A percentile compares a stretch with the other conserved stretches of the same genome.
Evolutionary conservation across 345 rosid genomes (phyloP).

Genomic region (Carallia pectinifolia): DNA sequence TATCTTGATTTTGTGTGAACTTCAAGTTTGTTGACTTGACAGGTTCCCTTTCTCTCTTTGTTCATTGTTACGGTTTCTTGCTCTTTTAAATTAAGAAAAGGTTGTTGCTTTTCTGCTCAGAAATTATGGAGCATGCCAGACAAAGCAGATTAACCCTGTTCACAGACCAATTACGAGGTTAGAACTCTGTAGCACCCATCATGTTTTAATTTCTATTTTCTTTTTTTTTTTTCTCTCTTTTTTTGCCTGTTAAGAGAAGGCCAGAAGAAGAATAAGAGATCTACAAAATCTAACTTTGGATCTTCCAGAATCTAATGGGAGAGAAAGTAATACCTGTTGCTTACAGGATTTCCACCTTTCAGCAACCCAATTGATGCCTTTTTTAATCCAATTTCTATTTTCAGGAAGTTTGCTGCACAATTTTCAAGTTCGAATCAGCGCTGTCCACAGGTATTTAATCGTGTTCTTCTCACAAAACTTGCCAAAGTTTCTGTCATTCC

Average conservation of each 20-base stretch:
- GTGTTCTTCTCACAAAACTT: neutral
- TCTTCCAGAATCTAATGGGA: neutral
- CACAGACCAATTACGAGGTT: constrained; percentile 65
- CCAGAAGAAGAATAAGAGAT: neutral
- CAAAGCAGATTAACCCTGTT: constrained; percentile 35
- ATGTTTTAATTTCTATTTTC: constrained; percentile 8
- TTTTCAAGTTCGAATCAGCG: constrained; percentile 38
- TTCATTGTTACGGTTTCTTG: neutral
- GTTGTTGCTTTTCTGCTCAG: constrained; percentile 19
- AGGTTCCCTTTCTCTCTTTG: neutral
- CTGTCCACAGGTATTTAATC: constrained; percentile 34
- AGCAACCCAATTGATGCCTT: neutral
- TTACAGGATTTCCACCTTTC: neutral
- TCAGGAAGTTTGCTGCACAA: constrained; percentile 60
- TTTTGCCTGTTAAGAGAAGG: constrained; percentile 20
- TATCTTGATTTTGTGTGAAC: neutral
- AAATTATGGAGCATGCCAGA: constrained; percentile 35
- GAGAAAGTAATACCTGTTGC: neutral
- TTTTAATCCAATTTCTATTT: neutral
- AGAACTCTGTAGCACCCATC: constrained; percentile 7
- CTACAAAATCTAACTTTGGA: constrained; percentile 29
- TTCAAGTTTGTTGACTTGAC: neutral
- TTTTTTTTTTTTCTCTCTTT: neutral
- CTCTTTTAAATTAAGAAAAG: too few species aligned
- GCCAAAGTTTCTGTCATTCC: neutral